Evolutionary conservation across 306 rosid genomes (phyloP).

Genomic region (Alnus rubra): DNA sequence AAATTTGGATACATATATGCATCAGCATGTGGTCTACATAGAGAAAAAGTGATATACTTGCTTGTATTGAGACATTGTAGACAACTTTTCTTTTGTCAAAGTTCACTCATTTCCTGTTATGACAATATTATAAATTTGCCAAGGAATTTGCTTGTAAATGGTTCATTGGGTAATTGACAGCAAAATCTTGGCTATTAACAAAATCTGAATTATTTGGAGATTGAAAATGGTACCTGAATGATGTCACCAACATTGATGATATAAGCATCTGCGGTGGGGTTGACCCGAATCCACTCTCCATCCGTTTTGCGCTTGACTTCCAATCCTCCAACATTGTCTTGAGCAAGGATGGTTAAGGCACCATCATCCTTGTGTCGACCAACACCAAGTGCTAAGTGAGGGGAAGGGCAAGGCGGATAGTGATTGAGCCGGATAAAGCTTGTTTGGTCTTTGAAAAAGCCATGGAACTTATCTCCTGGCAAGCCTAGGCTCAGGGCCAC

Average conservation of each 20-base stretch:
- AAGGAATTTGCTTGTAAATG: no score
- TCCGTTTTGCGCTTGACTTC: slow-evolving; percentile 58
- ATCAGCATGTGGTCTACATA: no score
- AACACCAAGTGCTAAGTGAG: slow-evolving; percentile 59
- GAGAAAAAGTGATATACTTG: no score
- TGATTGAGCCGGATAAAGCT: slow-evolving; percentile 43
- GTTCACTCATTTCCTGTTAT: no score
- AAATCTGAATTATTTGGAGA: no score
- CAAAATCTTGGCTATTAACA: no score
- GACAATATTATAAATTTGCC: no score
- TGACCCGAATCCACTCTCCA: slow-evolving; percentile 62
- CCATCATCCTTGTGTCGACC: slow-evolving; percentile 65
- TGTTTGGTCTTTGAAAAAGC: slow-evolving; percentile 51
- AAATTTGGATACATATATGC: no score
- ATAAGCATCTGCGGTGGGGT: slow-evolving; percentile 52
- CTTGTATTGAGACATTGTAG: no score
- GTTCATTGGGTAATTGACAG: no score
- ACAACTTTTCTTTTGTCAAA: no score
- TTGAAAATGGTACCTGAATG: slow-evolving; percentile 44
- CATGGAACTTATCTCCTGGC: slow-evolving; percentile 8
- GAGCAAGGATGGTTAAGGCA: slow-evolving; percentile 40
- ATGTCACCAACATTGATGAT: slow-evolving; percentile 61
- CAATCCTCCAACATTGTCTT: slow-evolving; percentile 37
- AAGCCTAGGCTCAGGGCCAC: slow-evolving; percentile 62
- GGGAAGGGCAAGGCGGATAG: slow-evolving; percentile 66